Evolutionary conservation across 495 filamentous ascomycete species (phyloP).

Genomic region (Trichoderma gamsii): DNA sequence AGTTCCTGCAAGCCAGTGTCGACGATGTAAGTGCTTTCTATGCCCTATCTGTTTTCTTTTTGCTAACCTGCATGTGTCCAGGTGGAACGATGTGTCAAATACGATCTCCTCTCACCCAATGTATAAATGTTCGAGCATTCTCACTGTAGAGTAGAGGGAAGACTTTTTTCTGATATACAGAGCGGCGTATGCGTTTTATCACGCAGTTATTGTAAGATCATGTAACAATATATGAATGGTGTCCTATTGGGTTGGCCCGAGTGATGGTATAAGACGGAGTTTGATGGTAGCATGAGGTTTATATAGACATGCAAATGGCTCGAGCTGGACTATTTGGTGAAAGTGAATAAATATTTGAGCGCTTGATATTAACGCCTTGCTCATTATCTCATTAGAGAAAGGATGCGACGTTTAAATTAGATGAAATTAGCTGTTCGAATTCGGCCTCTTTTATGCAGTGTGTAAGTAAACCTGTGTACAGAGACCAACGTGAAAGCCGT

Average conservation of each 20-base stretch:
- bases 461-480: too few relatives aligned
- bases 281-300: background rate
- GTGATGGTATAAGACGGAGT: background rate
- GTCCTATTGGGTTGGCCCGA: background rate
- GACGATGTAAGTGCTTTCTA: slow-evolving; percentile 81
- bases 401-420: too few relatives aligned
- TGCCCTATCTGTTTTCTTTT: background rate
- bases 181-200: background rate
- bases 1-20: slow-evolving; percentile 78
- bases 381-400: too few relatives aligned
- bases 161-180: background rate
- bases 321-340: background rate
- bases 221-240: background rate
- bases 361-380: background rate
- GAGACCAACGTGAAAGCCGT: too few relatives aligned
- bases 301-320: background rate
- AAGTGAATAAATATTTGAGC: background rate
- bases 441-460: too few relatives aligned
- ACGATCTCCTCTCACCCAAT: slow-evolving; percentile 76
- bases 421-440: too few relatives aligned
- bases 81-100: slow-evolving; percentile 75
- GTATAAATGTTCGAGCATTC: slow-evolving; percentile 40
- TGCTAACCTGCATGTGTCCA: slow-evolving; percentile 26
- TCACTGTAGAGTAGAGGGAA: background rate
- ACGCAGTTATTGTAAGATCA: background rate